Evolutionary conservation across 768 basidiomycete genomes (phyloP).

Genomic region (Boletus rufocinnamomeus): DNA sequence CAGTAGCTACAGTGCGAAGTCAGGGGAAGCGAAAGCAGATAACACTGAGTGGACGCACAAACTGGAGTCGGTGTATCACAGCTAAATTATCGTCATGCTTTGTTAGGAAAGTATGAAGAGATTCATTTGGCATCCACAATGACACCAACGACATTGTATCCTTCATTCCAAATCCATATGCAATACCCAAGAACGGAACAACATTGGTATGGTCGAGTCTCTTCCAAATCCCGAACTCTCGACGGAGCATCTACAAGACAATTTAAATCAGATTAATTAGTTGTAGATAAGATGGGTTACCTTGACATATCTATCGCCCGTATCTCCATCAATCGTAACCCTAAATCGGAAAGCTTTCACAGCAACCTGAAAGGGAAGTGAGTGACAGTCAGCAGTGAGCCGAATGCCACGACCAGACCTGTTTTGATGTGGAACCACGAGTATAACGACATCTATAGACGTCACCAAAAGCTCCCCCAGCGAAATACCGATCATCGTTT

Average conservation of each 20-base stretch:
- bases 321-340: neutral
- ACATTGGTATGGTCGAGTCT: too few species aligned
- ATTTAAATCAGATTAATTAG: neutral
- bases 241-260: too few species aligned
- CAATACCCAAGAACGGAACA: too few species aligned
- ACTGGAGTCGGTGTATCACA: conserved; percentile 5
- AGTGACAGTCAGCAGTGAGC: neutral
- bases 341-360: conserved; percentile 25
- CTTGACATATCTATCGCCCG: neutral
- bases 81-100: conserved; percentile 6
- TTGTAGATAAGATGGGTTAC: neutral
- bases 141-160: too few species aligned
- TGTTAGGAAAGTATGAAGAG: conserved; percentile 19
- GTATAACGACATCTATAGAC: too few species aligned
- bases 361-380: conserved; percentile 18
- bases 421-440: too few species aligned
- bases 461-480: conserved; percentile 18
- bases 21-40: conserved; percentile 17
- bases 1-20: conserved; percentile 6
- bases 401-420: too few species aligned
- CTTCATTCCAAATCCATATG: too few species aligned
- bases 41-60: conserved; percentile 17
- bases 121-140: conserved; percentile 34
- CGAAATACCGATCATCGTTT: neutral
- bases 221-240: too few species aligned